A percentile compares a stretch with the other conserved stretches of the same genome.
These are phyloP conservation scores for Apiotrichum akiyoshidainum DNA, from an alignment of 1,284 basidiomycete genomes.

Conservation along the genomic window DNA sequence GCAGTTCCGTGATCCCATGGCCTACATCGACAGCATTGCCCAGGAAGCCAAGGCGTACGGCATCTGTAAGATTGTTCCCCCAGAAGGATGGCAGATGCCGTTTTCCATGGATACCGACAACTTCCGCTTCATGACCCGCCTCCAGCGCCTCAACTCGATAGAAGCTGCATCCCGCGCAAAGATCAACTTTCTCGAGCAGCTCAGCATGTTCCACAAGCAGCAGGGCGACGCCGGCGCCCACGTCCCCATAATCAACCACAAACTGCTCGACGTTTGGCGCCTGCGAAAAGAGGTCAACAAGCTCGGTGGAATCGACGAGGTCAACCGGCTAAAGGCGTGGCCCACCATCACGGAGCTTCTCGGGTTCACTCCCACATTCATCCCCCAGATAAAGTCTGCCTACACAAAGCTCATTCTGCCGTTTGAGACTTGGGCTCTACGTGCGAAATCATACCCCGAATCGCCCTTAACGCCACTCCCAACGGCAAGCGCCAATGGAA, in stretches of 20 bases:
- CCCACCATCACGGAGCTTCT: slow-evolving; percentile 73
- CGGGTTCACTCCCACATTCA: slow-evolving; percentile 60
- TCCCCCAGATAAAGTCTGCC: slow-evolving; percentile 78
- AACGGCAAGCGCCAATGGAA: slow-evolving; percentile 12
- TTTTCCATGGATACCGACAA: slow-evolving; percentile 89
- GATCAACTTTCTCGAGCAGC: slow-evolving; percentile 93
- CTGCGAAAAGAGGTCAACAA: slow-evolving; percentile 86
- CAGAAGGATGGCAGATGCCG: slow-evolving; percentile 89
- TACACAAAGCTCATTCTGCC: slow-evolving; percentile 88
- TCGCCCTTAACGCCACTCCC: slow-evolving; percentile 24
- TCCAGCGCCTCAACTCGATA: slow-evolving; percentile 93
- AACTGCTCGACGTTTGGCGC: slow-evolving; percentile 87
- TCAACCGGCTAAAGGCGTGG: slow-evolving; percentile 75
- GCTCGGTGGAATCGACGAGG: slow-evolving; percentile 79
- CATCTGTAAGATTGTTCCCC: slow-evolving; percentile 95
- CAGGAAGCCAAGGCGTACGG: slow-evolving; percentile 73
- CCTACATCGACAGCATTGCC: slow-evolving; percentile 83
- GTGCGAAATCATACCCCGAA: slow-evolving; percentile 57
- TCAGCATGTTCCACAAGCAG: slow-evolving; percentile 87
- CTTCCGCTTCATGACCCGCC: slow-evolving; percentile 78
- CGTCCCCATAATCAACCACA: slow-evolving; percentile 88
- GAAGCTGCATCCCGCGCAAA: slow-evolving; percentile 95
- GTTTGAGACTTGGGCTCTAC: slow-evolving; percentile 84
- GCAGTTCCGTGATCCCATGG: slow-evolving; percentile 94
- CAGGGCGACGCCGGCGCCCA: slow-evolving; percentile 80